Evolutionary conservation across 352 stramenopile species (phyloP).

Genomic region (Pythium apleroticum): DNA sequence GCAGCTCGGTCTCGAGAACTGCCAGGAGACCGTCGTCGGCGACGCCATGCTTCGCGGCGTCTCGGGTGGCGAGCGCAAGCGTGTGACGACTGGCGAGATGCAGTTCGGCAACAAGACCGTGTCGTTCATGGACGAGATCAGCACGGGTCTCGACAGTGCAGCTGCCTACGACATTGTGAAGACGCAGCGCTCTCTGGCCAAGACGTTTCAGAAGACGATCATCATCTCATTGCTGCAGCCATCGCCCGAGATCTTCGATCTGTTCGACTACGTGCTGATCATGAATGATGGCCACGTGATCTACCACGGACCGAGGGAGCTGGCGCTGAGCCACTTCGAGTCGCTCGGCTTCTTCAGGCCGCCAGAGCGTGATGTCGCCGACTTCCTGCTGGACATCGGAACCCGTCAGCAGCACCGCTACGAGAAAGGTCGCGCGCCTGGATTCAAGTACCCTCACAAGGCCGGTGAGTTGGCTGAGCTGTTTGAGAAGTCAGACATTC

Average conservation of each 20-base stretch:
- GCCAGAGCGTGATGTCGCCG: slow-evolving; percentile 20
- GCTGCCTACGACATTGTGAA: slow-evolving; percentile 37
- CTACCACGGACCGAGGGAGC: slow-evolving; percentile 36
- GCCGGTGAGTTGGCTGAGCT: neutral
- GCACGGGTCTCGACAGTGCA: slow-evolving; percentile 22
- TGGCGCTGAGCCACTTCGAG: slow-evolving; percentile 60
- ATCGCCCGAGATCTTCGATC: slow-evolving; percentile 78
- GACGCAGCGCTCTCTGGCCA: slow-evolving; percentile 28
- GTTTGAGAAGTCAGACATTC: slow-evolving; percentile 12
- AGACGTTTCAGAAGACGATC: slow-evolving; percentile 25
- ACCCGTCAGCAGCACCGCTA: slow-evolving; percentile 26
- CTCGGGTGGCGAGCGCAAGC: slow-evolving; percentile 28
- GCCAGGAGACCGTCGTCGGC: slow-evolving; percentile 39
- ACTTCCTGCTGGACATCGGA: slow-evolving; percentile 30
- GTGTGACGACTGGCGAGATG: slow-evolving; percentile 8
- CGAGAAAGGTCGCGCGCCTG: too few species aligned
- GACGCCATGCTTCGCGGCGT: slow-evolving; percentile 35
- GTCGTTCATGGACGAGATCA: slow-evolving; percentile 56
- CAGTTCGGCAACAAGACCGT: slow-evolving; percentile 32
- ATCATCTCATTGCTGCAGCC: slow-evolving; percentile 73
- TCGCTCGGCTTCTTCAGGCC: slow-evolving; percentile 43
- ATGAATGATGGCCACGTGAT: slow-evolving; percentile 80
- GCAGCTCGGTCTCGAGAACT: slow-evolving; percentile 30
- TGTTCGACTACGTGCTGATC: slow-evolving; percentile 90
- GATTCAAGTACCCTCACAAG: neutral